phyloP scores from a whole-genome alignment of 805 yeast genomes.

The Sungouiozyma ichnusensis region DNA sequence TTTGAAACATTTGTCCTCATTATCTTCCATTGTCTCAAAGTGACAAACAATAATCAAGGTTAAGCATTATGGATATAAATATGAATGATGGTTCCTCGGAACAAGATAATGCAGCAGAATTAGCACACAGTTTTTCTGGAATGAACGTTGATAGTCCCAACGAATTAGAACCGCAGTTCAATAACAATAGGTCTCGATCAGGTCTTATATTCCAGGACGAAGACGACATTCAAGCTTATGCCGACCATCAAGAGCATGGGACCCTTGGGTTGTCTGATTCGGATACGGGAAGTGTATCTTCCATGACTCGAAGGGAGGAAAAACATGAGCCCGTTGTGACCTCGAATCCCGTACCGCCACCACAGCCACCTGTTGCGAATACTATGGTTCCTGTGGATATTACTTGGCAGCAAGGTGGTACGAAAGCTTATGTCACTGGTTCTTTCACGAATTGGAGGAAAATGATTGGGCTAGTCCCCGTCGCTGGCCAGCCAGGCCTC shows the following conservation, averaged over 20 bases:
- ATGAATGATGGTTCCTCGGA: background rate
- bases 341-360: constrained; percentile 2
- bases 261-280: constrained; percentile 9
- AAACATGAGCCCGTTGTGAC: constrained; percentile 3
- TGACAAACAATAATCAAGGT: background rate
- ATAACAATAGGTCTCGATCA: constrained; percentile 35
- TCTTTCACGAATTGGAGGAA: constrained; percentile 97
- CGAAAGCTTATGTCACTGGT: constrained; percentile 90
- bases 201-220: constrained; percentile 61
- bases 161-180: constrained; percentile 16
- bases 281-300: constrained; percentile 6
- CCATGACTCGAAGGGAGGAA: constrained; percentile 16
- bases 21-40: too few species aligned
- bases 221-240: constrained; percentile 38
- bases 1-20: too few species aligned
- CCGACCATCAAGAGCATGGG: constrained; percentile 23
- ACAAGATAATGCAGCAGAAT: constrained; percentile 2
- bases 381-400: constrained; percentile 50
- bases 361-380: constrained; percentile 6
- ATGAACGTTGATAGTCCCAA: constrained; percentile 27
- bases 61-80: background rate
- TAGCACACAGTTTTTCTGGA: constrained; percentile 27
- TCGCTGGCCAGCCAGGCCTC: constrained; percentile 25
- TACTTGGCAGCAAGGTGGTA: constrained; percentile 95
- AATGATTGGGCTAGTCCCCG: constrained; percentile 73